Base-by-base conservation (phyloP, 768 basidiomycete genomes). In the Suillus alpinus region DNA sequence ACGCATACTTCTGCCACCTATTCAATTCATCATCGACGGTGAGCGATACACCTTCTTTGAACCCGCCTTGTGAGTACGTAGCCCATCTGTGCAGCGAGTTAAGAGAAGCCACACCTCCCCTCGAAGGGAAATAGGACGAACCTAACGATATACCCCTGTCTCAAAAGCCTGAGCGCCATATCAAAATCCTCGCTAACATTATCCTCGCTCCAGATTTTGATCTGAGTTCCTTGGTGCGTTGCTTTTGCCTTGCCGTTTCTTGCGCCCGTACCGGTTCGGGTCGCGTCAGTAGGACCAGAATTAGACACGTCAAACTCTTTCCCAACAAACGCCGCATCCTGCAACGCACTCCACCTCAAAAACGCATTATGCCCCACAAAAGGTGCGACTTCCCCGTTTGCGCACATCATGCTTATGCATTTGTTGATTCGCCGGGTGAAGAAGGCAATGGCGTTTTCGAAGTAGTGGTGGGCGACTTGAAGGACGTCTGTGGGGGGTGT, bases 281-380 rank as follows among this genome's bases (percentile, higher is more conserved):
- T 10, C 7, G 9, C 36, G 9, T 1, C 36, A 9, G 9, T 10
- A 10, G 36, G 1, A 36, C 36, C 34, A 34, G 34, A 34, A 36
- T 10, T 8, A 36, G 81, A 14, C 69, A 66, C 23, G 43, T 65
- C 57, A 34, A 83, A 68, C 1, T 75, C 83, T 5, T 77, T 69
- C 67, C 94, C 91, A 49, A 87, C 70, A 61, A 90, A 90, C 20
- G 89, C 84, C 0, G 91, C 91, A 62, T 95, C 94, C 71, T 95
- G 94, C 26, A 95, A 77, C 2, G 94, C 94, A 2, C 86, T 84
- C 94, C 94, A 95, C 20, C 93, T 86, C 52, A 95, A 78, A 74
- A 95, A 96, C 6, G 92, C 92, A 62, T 94, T 92, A 72, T 94
- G 91, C 3, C 91, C 91, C 58, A 93, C 91, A 66, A 92, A 92